A percentile compares a stretch with the other conserved stretches of the same genome.
Conservation (phyloP, 495 filamentous ascomycete species). For the Penicillium riverlandense region DNA sequence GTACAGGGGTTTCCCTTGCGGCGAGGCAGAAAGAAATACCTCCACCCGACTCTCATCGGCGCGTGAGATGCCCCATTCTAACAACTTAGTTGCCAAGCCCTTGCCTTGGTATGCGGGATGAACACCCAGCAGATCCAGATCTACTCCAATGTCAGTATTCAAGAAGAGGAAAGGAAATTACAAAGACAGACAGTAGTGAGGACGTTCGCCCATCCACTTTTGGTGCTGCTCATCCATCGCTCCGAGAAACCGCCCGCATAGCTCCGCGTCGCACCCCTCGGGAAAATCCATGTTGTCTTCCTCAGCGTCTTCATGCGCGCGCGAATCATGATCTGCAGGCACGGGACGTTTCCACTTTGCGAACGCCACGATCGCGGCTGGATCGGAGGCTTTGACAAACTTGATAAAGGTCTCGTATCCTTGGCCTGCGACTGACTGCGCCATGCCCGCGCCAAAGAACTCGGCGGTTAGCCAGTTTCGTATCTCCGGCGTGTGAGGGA, state of each 20-base stretch:
- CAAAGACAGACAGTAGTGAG: constrained; percentile 22
- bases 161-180: not conserved
- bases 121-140: constrained; percentile 29
- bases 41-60: constrained; percentile 33
- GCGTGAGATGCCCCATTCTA: constrained; percentile 33
- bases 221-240: constrained; percentile 12
- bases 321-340: constrained; percentile 6
- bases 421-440: not conserved
- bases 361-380: constrained; percentile 10
- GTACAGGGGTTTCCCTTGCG: constrained; percentile 23
- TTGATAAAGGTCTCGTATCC: constrained; percentile 10
- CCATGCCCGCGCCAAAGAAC: not conserved
- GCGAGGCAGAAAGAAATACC: constrained; percentile 26
- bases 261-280: constrained; percentile 5
- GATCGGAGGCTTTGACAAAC: constrained; percentile 4
- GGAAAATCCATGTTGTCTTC: constrained; percentile 7
- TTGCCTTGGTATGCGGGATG: constrained; percentile 30
- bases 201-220: constrained; percentile 13
- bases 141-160: constrained; percentile 5
- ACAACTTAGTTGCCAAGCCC: constrained; percentile 29
- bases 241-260: constrained; percentile 19
- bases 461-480: constrained; percentile 9
- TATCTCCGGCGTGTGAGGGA: constrained; percentile 18
- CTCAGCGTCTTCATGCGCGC: constrained; percentile 1
- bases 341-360: constrained; percentile 18